Percentiles rank a stretch among this genome's conserved stretches.
Conservation (phyloP, 179 eudicot species). For the Amaranthus tricolor region DNA sequence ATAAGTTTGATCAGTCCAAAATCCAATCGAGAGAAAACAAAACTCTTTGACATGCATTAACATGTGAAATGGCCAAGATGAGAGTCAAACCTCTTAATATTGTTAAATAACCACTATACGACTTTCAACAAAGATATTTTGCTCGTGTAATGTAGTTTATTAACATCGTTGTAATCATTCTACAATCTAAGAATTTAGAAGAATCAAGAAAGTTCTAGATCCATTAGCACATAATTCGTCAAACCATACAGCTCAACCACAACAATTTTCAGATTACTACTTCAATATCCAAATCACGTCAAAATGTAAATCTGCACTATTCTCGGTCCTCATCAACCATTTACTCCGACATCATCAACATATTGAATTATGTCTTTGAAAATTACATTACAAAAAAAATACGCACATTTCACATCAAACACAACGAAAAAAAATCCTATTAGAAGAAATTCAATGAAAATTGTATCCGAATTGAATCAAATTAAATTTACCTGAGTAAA, state of each 20-base stretch:
- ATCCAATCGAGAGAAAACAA: no score
- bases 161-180: no score
- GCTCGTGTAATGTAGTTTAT: no score
- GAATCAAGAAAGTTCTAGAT: not conserved
- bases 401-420: not conserved
- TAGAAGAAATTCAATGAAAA: not conserved
- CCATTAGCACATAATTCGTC: not conserved
- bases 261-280: not conserved
- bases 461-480: not conserved
- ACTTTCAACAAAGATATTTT: no score
- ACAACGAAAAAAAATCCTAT: not conserved
- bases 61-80: no score
- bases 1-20: not conserved
- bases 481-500: conserved; percentile 52
- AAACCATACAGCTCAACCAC: not conserved
- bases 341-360: not conserved
- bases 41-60: no score
- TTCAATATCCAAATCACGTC: not conserved
- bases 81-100: no score
- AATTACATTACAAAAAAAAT: not conserved
- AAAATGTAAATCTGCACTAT: not conserved
- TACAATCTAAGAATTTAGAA: not conserved
- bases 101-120: no score
- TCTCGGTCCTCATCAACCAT: not conserved
- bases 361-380: no score